A percentile compares a stretch with the other conserved stretches of the same genome.
Conservation (phyloP, 129 eudicot species). For the Artemisia tridentata region DNA sequence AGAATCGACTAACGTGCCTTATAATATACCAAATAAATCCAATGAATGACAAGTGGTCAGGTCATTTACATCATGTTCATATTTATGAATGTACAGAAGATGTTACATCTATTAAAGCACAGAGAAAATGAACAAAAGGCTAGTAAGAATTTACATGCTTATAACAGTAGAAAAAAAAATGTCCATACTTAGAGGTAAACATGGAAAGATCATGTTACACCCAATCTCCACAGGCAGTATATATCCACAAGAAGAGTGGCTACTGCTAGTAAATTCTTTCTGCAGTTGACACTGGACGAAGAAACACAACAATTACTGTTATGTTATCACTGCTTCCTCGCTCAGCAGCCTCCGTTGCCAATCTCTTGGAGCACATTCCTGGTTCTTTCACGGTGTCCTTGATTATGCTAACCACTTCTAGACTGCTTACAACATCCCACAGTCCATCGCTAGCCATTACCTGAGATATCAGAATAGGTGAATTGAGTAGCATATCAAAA, state of each 20-base stretch:
- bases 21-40: background rate
- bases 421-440: slow-evolving; percentile 78
- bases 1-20: background rate
- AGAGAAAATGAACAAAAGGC: background rate
- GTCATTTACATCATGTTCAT: background rate
- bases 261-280: slow-evolving; percentile 71
- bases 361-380: slow-evolving; percentile 96
- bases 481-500: background rate
- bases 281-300: slow-evolving; percentile 87
- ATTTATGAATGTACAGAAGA: background rate
- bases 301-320: slow-evolving; percentile 78
- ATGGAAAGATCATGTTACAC: background rate
- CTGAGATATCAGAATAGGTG: slow-evolving; percentile 33
- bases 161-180: background rate
- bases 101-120: no score
- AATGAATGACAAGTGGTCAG: no score
- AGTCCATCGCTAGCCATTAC: slow-evolving; percentile 97
- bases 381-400: slow-evolving; percentile 89
- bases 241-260: background rate
- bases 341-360: slow-evolving; percentile 84
- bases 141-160: background rate
- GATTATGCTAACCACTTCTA: slow-evolving; percentile 63
- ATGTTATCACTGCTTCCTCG: slow-evolving; percentile 97
- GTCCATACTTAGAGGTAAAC: background rate
- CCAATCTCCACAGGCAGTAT: background rate